phyloP scores from a whole-genome alignment of 768 basidiomycete species.

The Suillus clintonianus region DNA sequence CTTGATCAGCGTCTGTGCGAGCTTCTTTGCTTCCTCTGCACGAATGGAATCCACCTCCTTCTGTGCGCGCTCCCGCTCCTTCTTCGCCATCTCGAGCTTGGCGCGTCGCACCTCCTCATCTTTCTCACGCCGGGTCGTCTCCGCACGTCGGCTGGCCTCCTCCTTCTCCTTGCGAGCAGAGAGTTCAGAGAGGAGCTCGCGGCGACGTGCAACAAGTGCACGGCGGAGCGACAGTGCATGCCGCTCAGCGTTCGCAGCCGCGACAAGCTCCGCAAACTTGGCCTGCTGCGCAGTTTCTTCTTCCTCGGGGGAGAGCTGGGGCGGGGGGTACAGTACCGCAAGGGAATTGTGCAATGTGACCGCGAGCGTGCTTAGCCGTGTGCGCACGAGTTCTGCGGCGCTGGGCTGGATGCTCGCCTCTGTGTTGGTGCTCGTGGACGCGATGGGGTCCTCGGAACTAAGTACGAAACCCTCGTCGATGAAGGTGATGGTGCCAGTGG shows the following conservation, averaged over 20 bases:
- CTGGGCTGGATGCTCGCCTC: constrained; percentile 70
- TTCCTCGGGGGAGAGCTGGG: constrained; percentile 41
- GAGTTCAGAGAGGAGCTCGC: constrained; percentile 84
- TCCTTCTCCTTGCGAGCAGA: constrained; percentile 86
- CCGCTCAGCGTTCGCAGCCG: constrained; percentile 70
- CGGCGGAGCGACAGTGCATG: constrained; percentile 74
- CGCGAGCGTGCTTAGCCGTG: constrained; percentile 78
- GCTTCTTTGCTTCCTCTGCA: constrained; percentile 80
- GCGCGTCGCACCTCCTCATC: constrained; percentile 65
- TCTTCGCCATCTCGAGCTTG: constrained; percentile 59
- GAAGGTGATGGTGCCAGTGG: constrained; percentile 81
- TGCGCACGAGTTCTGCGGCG: constrained; percentile 70
- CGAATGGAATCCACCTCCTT: constrained; percentile 63
- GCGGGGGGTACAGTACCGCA: constrained; percentile 49
- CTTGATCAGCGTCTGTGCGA: constrained; percentile 80
- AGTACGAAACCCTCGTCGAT: constrained; percentile 72
- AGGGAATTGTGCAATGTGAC: constrained; percentile 71
- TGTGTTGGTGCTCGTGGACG: constrained; percentile 19
- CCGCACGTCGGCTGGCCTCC: constrained; percentile 77
- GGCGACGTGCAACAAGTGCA: constrained; percentile 81
- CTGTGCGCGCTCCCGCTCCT: constrained; percentile 78
- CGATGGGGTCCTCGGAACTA: constrained; percentile 34
- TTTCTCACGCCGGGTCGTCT: constrained; percentile 62
- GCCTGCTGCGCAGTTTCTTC: constrained; percentile 53
- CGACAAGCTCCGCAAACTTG: constrained; percentile 60